Evolutionary conservation across 2,329 filamentous ascomycete genomes (phyloP), one percentile per base, ranked within the genome.

Genomic region (Cytospora chrysosperma): DNA sequence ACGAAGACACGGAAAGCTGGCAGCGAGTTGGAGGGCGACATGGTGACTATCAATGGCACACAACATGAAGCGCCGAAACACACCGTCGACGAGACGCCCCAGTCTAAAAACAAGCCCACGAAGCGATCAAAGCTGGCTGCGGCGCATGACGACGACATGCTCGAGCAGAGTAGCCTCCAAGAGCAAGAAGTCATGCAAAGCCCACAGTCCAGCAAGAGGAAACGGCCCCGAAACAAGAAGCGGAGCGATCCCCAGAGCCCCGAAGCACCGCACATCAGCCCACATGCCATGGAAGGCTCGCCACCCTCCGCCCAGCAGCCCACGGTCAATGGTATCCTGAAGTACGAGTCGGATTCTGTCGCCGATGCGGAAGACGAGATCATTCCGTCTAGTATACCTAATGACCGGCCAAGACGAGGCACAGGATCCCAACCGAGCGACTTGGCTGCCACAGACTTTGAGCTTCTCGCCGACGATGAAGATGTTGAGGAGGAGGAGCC

Each of bases 261-360:
- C 24, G 24, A 63, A 24, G 34, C 32, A 9, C 51, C 32, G 6
- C 24, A 54, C 8, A 51, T 47, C 17, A 19, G 47, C 1, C 32
- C 59, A 19, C 52, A 59, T 58, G 12, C 59, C 26, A 17, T 40
- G 19, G 53, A 49, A 50, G 47, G 50, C 13, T 54, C 61, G n/a
- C 64, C 64, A 3, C 61, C 64, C 15, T 65, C 64, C 26, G 60
- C 56, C 27, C 63, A 63, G 28, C 56, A 53, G 4, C 43, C 37
- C 9, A 21, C 21, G 1, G 3, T 43, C 7, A 52, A 47, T 17
- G 28, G 26, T 3, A 47, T 56, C 6, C 6, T 40, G 17, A 50
- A 17, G 1, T 49, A 65, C 59, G 19, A 56, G 21, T 56, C 40
- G 9, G 3, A 10, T 4, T 4, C 30, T n/a, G 51, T 37, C 1